These are phyloP conservation scores for Salix udensis DNA, from an alignment of 345 rosid species.

Conservation along the genomic window DNA sequence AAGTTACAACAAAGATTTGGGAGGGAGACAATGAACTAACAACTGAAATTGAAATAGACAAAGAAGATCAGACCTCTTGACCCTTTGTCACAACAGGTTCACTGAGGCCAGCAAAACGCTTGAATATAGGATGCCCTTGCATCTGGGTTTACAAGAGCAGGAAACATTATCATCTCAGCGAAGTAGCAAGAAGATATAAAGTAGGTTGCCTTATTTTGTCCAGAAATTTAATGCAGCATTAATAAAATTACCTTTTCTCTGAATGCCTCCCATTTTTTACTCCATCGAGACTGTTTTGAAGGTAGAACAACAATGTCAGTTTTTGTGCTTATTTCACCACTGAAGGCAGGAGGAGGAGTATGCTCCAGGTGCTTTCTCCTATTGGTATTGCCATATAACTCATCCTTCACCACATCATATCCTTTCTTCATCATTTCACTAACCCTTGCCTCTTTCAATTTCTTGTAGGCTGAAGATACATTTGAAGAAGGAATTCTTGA, in stretches of 20 bases:
- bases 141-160: constrained; percentile 38
- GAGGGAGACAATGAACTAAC: not conserved
- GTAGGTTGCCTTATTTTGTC: not conserved
- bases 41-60: not conserved
- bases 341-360: constrained; percentile 58
- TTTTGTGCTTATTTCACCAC: constrained; percentile 74
- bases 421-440: constrained; percentile 81
- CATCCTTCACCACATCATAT: constrained; percentile 82
- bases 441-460: constrained; percentile 63
- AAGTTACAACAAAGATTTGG: not conserved
- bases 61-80: constrained; percentile 64
- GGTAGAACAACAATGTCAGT: constrained; percentile 66
- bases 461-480: constrained; percentile 55
- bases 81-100: constrained; percentile 84
- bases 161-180: not conserved
- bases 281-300: constrained; percentile 63
- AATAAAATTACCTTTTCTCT: constrained; percentile 53
- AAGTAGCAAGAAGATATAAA: constrained; percentile 3
- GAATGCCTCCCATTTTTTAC: constrained; percentile 67
- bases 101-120: constrained; percentile 59
- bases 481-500: constrained; percentile 62
- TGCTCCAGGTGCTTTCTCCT: constrained; percentile 78
- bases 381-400: constrained; percentile 56
- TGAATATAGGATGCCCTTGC: constrained; percentile 68
- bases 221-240: not conserved